A percentile compares a stretch with the other conserved stretches of the same genome.
phyloP scores from a whole-genome alignment of 257 asterid genomes.

The Nicotiana noctiflora region DNA sequence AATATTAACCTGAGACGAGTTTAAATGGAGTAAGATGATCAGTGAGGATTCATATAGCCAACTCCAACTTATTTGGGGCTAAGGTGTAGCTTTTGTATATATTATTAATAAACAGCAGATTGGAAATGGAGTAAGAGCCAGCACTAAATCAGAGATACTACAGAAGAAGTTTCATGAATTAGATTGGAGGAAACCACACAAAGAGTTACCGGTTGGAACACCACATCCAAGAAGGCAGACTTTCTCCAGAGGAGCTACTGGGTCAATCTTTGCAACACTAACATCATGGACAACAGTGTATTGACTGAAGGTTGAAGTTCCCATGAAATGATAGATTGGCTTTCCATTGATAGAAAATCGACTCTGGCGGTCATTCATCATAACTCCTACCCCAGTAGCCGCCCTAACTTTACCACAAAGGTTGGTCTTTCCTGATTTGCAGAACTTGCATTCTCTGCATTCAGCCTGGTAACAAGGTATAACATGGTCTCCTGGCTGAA shows the following conservation, averaged over 20 bases:
- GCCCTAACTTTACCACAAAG: conserved; percentile 91
- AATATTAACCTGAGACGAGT: no score
- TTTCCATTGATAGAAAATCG: conserved; percentile 86
- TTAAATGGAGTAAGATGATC: no score
- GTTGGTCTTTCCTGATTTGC: conserved; percentile 94
- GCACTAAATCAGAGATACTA: not conserved
- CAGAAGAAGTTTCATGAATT: not conserved
- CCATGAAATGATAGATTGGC: conserved; percentile 94
- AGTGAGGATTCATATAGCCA: no score
- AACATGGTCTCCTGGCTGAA: conserved; percentile 90
- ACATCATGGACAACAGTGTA: conserved; percentile 94
- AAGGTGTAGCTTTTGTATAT: not conserved
- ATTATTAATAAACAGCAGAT: not conserved
- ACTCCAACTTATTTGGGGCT: no score
- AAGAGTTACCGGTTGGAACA: conserved; percentile 76
- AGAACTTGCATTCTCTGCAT: conserved; percentile 90
- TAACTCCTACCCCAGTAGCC: conserved; percentile 98
- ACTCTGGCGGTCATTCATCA: conserved; percentile 82
- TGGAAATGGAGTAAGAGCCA: not conserved
- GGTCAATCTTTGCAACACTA: conserved; percentile 89
- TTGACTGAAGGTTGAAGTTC: conserved; percentile 96
- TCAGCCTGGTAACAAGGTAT: conserved; percentile 99
- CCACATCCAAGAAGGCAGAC: conserved; percentile 96
- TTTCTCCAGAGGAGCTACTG: conserved; percentile 82
- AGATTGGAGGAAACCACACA: not conserved